phyloP scores from a whole-genome alignment of 2,329 filamentous ascomycete species.

The Tolypocladium inflatum region DNA sequence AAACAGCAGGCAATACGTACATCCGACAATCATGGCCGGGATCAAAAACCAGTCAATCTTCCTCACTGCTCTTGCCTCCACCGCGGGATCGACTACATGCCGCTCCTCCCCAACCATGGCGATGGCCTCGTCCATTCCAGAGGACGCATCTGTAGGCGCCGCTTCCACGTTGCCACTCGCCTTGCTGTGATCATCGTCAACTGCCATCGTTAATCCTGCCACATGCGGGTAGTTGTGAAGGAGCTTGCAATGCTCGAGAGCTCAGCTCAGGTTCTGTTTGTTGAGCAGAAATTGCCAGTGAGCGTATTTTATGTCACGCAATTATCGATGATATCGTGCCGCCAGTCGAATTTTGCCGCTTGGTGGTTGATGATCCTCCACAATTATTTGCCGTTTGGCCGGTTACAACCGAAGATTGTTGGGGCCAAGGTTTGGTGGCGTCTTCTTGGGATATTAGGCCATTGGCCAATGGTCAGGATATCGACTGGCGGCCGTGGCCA shows the following conservation, averaged over 20 bases:
- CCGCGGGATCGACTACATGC: conserved; percentile 41
- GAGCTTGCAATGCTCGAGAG: neutral
- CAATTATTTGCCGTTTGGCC: neutral
- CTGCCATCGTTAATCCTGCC: neutral
- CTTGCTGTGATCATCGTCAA: neutral
- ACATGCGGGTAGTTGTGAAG: neutral
- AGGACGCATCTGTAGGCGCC: neutral
- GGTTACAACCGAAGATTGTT: neutral
- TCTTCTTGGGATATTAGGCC: neutral
- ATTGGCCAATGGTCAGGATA: neutral
- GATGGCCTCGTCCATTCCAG: conserved; percentile 25
- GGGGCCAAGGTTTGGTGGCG: neutral
- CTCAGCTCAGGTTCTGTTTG: neutral
- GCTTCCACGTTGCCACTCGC: neutral
- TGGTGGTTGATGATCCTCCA: neutral
- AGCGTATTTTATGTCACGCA: neutral
- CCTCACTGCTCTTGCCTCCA: conserved; percentile 46
- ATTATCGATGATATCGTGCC: neutral
- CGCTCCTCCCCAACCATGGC: conserved; percentile 49
- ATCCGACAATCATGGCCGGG: conserved; percentile 53
- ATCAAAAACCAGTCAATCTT: conserved; percentile 62
- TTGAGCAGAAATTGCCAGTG: neutral
- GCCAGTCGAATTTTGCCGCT: neutral
- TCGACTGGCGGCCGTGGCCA: too few species aligned
- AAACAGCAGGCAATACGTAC: conserved; percentile 13